These are phyloP conservation scores for Fusarium secorum DNA, from an alignment of 2,329 filamentous ascomycete species.

Conservation along the genomic window DNA sequence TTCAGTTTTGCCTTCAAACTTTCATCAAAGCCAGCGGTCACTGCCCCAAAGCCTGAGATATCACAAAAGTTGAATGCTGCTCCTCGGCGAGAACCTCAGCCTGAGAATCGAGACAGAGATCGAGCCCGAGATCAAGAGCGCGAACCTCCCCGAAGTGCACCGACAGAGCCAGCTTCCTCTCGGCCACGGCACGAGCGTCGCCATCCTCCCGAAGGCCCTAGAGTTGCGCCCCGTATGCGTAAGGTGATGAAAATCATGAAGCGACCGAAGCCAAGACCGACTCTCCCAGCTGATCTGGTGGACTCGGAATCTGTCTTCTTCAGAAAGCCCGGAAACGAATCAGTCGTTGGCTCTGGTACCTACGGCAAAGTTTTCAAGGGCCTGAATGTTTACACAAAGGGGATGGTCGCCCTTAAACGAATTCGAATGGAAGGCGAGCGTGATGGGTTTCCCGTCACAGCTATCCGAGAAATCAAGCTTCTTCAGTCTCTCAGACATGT, in stretches of 20 bases:
- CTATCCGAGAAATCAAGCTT: slow-evolving; percentile 89
- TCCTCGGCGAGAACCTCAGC: slow-evolving; percentile 53
- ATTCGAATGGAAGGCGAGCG: slow-evolving; percentile 94
- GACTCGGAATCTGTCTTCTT: slow-evolving; percentile 90
- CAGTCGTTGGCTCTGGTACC: slow-evolving; percentile 92
- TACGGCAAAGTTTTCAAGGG: slow-evolving; percentile 97
- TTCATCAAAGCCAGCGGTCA: slow-evolving; percentile 64
- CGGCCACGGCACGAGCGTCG: slow-evolving; percentile 50
- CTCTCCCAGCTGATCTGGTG: slow-evolving; percentile 74
- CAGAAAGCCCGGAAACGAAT: slow-evolving; percentile 96
- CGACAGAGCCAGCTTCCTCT: slow-evolving; percentile 62
- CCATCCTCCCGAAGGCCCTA: slow-evolving; percentile 48
- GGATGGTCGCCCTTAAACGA: slow-evolving; percentile 84
- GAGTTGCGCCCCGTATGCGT: slow-evolving; percentile 60
- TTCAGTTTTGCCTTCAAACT: slow-evolving; percentile 95
- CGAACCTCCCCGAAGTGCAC: slow-evolving; percentile 58
- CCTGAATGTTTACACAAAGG: slow-evolving; percentile 89
- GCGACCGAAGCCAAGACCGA: slow-evolving; percentile 75
- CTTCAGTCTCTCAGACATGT: slow-evolving; percentile 84
- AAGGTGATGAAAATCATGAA: slow-evolving; percentile 73
- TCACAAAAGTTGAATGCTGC: slow-evolving; percentile 74
- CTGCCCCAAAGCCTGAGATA: slow-evolving; percentile 70
- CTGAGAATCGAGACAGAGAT: slow-evolving; percentile 52
- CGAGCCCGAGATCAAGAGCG: slow-evolving; percentile 33
- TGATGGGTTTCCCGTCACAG: slow-evolving; percentile 90